Percentiles rank a stretch among this genome's conserved stretches.
These are phyloP conservation scores for Arthromyces matolae DNA, from an alignment of 768 basidiomycete species.

Conservation along the genomic window DNA sequence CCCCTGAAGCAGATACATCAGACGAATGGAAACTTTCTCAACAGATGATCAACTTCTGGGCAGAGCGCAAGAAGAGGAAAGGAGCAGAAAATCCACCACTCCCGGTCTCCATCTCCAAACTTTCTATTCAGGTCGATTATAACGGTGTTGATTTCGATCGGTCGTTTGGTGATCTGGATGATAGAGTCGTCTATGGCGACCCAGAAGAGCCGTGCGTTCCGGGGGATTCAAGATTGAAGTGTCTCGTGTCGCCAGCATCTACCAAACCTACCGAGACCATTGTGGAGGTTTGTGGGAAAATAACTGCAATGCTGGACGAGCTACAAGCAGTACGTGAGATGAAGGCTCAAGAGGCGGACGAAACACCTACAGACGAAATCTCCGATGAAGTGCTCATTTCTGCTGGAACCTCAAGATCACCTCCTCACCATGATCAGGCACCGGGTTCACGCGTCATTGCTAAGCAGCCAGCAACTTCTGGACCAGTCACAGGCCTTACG, in stretches of 20 bases:
- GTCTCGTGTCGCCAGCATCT: no score
- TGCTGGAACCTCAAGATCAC: no score
- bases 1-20: slow-evolving; percentile 6
- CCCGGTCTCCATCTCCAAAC: neutral
- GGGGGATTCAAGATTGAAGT: slow-evolving; percentile 4
- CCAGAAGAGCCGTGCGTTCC: slow-evolving; percentile 4
- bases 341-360: no score
- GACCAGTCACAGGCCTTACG: no score
- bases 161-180: slow-evolving; percentile 1
- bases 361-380: no score
- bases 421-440: no score
- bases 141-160: slow-evolving; percentile 4
- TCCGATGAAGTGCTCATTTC: no score
- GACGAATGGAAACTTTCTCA: slow-evolving; percentile 11
- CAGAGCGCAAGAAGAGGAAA: slow-evolving; percentile 4
- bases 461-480: no score
- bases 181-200: neutral
- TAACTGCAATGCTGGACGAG: slow-evolving; percentile 1
- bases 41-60: slow-evolving; percentile 11
- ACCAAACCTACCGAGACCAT: no score
- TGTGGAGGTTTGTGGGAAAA: slow-evolving; percentile 16
- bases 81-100: slow-evolving; percentile 7
- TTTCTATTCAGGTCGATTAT: slow-evolving; percentile 1
- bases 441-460: no score
- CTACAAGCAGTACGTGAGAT: no score